Evolutionary conservation across 495 filamentous ascomycete genomes (phyloP).

Genomic region (Trichoderma virens): DNA sequence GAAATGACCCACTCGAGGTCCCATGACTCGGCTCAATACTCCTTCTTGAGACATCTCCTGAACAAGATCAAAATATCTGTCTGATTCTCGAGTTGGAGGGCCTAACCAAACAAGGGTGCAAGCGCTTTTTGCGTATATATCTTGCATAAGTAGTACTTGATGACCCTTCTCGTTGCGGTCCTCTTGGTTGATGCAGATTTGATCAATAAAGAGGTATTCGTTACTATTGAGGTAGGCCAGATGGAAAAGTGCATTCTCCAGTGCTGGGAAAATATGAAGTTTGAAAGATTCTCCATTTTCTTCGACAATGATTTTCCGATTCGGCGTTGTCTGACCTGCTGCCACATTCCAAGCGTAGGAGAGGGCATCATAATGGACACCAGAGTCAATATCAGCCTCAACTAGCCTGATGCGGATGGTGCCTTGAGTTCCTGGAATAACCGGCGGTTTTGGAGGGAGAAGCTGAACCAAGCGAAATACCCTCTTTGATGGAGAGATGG

Average conservation of each 20-base stretch:
- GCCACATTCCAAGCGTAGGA: background rate
- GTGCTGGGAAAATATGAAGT: background rate
- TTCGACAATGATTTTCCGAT: background rate
- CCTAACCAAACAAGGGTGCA: background rate
- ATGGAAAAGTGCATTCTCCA: background rate
- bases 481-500: background rate
- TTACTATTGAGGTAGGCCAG: background rate
- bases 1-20: background rate
- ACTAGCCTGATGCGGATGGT: background rate
- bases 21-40: background rate
- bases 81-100: background rate
- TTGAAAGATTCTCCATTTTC: background rate
- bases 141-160: background rate
- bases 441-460: background rate
- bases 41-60: background rate
- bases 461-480: background rate
- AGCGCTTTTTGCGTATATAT: background rate
- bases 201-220: background rate
- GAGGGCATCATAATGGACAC: background rate
- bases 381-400: background rate
- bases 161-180: background rate
- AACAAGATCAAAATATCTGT: background rate
- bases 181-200: background rate
- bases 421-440: background rate
- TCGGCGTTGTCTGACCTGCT: background rate